Percentiles rank a stretch among this genome's conserved stretches.
These are phyloP conservation scores for Brassica incana DNA, from an alignment of 345 rosid species.

Conservation along the genomic window DNA sequence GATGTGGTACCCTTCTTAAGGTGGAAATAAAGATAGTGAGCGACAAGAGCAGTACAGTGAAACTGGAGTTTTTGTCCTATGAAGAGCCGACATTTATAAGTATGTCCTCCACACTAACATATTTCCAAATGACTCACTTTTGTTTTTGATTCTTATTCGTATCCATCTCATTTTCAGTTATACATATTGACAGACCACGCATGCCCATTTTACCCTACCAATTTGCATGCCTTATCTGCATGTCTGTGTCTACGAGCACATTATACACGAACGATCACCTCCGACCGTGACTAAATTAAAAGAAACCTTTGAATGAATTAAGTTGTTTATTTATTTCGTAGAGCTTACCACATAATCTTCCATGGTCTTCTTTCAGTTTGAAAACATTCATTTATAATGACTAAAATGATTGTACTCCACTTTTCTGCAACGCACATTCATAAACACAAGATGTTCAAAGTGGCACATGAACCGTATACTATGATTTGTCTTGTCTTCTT, in stretches of 20 bases:
- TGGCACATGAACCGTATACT: background rate
- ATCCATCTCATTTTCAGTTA: background rate
- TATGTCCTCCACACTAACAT: constrained; percentile 22
- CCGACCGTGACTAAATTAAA: constrained; percentile 10
- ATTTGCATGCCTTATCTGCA: constrained; percentile 28
- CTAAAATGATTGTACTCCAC: background rate
- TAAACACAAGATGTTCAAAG: background rate
- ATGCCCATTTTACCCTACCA: constrained; percentile 34
- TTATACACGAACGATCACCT: constrained; percentile 26
- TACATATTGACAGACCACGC: constrained; percentile 18
- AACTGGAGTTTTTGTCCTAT: background rate
- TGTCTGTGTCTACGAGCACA: constrained; percentile 26
- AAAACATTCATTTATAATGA: background rate
- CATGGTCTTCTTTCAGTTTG: constrained; percentile 1
- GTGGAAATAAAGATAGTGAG: background rate
- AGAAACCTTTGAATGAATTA: background rate
- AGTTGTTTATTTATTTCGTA: background rate
- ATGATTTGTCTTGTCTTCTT: background rate
- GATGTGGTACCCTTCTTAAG: background rate
- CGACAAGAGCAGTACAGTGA: background rate
- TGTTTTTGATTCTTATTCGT: constrained; percentile 2
- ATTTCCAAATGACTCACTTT: constrained; percentile 22
- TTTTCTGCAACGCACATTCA: background rate
- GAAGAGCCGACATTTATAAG: background rate
- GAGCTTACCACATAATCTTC: constrained; percentile 1